Conservation (phyloP, 306 rosid genomes). For the Neltuma alba region DNA sequence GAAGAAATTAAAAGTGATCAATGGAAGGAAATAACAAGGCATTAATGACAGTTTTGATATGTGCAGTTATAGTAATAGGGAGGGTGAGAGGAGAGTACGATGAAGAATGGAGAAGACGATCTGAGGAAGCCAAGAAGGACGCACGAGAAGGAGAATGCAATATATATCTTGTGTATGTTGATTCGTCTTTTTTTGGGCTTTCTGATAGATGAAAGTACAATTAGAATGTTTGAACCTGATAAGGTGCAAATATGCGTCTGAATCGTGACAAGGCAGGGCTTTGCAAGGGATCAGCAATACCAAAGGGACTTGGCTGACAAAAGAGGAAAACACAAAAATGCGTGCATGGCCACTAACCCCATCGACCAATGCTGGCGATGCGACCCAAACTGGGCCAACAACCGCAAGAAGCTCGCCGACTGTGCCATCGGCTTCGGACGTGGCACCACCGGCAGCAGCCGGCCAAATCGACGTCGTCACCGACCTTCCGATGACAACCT, state of each 20-base stretch:
- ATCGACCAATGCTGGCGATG: conserved; percentile 62
- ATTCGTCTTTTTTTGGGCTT: no score
- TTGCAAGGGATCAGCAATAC: conserved; percentile 11
- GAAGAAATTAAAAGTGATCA: not conserved
- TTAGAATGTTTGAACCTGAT: not conserved
- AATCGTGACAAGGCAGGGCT: conserved; percentile 28
- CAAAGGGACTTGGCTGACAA: conserved; percentile 30
- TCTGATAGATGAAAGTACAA: no score
- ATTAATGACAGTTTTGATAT: conserved; percentile 36
- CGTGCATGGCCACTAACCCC: conserved; percentile 53
- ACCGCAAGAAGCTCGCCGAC: conserved; percentile 50
- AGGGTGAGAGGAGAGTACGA: conserved; percentile 44
- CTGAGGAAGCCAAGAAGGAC: conserved; percentile 37
- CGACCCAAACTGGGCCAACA: conserved; percentile 45
- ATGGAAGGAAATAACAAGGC: conserved; percentile 34
- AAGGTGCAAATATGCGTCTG: not conserved
- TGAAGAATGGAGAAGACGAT: conserved; percentile 46
- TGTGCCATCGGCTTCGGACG: conserved; percentile 54
- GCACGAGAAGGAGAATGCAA: conserved; percentile 35
- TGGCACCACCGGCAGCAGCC: conserved; percentile 52
- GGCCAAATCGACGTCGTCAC: conserved; percentile 48
- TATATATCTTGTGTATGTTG: no score
- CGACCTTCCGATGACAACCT: conserved; percentile 44
- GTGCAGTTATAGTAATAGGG: conserved; percentile 30
- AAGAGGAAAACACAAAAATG: not conserved